Evolutionary conservation across 805 yeast genomes (phyloP).

Genomic region (Metschnikowia rubicola): DNA sequence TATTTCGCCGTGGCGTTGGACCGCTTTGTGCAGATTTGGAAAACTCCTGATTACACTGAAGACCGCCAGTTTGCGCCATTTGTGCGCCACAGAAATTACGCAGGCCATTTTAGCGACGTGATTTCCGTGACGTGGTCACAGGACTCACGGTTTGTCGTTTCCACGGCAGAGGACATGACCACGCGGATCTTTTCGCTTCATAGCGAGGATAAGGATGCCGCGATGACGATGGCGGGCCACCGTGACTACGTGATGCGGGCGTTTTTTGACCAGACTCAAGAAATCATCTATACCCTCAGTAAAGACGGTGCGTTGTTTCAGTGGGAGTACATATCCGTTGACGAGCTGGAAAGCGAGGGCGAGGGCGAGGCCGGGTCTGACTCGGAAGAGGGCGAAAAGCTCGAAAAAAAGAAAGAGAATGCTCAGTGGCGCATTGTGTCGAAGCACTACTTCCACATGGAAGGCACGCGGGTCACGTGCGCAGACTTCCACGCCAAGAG

Average conservation of each 20-base stretch:
- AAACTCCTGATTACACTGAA: conserved; percentile 73
- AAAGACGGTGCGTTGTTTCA: conserved; percentile 91
- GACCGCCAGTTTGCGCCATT: conserved; percentile 96
- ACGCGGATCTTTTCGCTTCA: conserved; percentile 78
- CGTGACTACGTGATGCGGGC: conserved; percentile 85
- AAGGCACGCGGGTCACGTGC: conserved; percentile 64
- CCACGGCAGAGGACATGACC: conserved; percentile 88
- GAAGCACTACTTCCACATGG: conserved; percentile 71
- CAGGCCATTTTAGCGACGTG: conserved; percentile 89
- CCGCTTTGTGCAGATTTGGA: conserved; percentile 87
- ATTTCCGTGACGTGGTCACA: conserved; percentile 80
- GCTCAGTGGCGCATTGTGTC: conserved; percentile 72
- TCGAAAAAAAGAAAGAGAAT: not conserved
- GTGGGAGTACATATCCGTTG: conserved; percentile 76
- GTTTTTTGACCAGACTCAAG: conserved; percentile 84
- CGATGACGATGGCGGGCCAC: conserved; percentile 88
- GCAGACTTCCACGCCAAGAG: conserved; percentile 76
- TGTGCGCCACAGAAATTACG: conserved; percentile 81
- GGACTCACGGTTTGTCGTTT: conserved; percentile 83
- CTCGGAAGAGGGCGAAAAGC: not conserved
- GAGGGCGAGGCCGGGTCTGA: conserved; percentile 21
- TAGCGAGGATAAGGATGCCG: conserved; percentile 64
- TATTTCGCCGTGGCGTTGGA: conserved; percentile 84
- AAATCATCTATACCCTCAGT: conserved; percentile 83
- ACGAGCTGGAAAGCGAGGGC: conserved; percentile 35